Conservation (phyloP, 768 basidiomycete genomes). For the Hygrophoropsis aurantiaca region DNA sequence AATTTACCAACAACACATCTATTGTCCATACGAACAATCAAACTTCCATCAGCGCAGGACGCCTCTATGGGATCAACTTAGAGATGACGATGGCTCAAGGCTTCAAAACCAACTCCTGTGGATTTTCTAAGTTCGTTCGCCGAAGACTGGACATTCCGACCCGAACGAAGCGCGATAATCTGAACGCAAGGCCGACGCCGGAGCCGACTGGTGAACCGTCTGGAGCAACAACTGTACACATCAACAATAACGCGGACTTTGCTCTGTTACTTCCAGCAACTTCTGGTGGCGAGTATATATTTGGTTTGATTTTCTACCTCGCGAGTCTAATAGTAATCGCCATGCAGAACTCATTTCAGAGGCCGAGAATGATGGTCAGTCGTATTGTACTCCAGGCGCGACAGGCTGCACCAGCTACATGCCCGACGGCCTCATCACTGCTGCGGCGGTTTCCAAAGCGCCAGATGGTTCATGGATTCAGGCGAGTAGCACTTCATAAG, state of each 20-base stretch:
- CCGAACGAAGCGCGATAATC: too few relatives aligned
- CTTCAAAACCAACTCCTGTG: too few relatives aligned
- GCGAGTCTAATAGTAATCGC: not conserved
- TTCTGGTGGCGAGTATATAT: slow-evolving; percentile 28
- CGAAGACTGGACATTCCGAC: too few relatives aligned
- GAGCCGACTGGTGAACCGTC: slow-evolving; percentile 37
- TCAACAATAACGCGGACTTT: slow-evolving; percentile 26
- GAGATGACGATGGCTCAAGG: too few relatives aligned
- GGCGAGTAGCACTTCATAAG: slow-evolving; percentile 18
- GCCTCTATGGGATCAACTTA: too few relatives aligned
- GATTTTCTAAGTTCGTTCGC: too few relatives aligned
- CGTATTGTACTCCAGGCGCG: slow-evolving; percentile 35
- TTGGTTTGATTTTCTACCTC: not conserved
- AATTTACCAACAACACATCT: too few relatives aligned
- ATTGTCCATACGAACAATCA: too few relatives aligned
- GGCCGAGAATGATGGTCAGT: slow-evolving; percentile 35
- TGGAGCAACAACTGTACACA: slow-evolving; percentile 35
- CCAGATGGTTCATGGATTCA: slow-evolving; percentile 40
- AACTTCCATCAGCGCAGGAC: too few relatives aligned
- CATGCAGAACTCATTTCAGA: slow-evolving; percentile 37
- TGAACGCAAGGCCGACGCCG: slow-evolving; percentile 35
- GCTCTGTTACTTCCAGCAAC: slow-evolving; percentile 33
- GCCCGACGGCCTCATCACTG: slow-evolving; percentile 37
- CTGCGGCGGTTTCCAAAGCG: slow-evolving; percentile 31
- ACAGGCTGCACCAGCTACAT: slow-evolving; percentile 27